Evolutionary conservation across 2,329 filamentous ascomycete species (phyloP), one percentile per base, ranked within the genome.

Genomic region (Colletotrichum sp.): DNA sequence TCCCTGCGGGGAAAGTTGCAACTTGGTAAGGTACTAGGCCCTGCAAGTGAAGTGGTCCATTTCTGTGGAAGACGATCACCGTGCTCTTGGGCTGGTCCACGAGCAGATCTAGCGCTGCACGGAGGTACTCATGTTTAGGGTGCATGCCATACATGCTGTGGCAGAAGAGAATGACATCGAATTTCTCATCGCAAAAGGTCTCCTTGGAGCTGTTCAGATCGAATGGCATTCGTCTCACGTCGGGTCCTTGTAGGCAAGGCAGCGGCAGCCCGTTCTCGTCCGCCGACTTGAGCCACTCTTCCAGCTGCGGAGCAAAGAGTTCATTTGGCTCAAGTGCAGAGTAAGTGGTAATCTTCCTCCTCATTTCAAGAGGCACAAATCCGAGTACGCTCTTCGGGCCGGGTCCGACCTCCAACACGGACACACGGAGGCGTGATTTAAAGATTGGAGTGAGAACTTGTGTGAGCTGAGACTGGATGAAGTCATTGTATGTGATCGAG

Each of bases 101-200:
- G 36, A 93, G 88, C 85, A 91, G 84, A 21, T 80, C 78, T 9
- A 93, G 79, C 3, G 89, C 86, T 21, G 75, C 78, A 79, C 87
- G 80, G 76, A 93, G 87, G 74, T 85, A 86, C 3, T 16, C 79
- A n/a, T 76, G 78, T 77, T 90, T 89, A 4, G 85, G 84, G 0
- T 84, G 84, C 88, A 93, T 89, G 75, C 89, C 90, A 77, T 93
- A 92, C 87, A 93, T 88, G 83, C 91, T 92, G 80, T 93, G 91
- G 77, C 91, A 93, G 81, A 93, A 91, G 6, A 93, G 79, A 21
- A 93, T 80, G 55, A 92, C 15, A 77, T 93, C 87, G 78, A 87
- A 93, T 74, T 83, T 87, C 26, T 85, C 80, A 36, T 82, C 78
- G 1, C 5, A 5, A 3, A 71, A 72, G 77, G 52, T 60, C 77